Evolutionary conservation across 1,284 basidiomycete species (phyloP).

Genomic region (Malassezia yamatoensis): DNA sequence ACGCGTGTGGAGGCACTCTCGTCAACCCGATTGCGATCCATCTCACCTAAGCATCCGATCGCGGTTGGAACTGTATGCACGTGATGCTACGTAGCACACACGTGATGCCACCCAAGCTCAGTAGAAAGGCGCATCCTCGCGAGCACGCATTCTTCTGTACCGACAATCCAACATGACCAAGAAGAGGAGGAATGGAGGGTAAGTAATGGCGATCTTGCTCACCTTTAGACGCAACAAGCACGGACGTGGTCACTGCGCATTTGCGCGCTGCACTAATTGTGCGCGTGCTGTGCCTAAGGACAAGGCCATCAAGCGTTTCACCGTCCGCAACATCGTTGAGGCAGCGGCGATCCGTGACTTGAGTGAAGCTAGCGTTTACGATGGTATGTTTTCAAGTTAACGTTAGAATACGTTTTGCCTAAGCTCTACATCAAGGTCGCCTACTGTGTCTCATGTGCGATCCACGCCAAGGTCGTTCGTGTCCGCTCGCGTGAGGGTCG

Average conservation of each 20-base stretch:
- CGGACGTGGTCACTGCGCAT: conserved; percentile 87
- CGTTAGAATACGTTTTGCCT: conserved; percentile 82
- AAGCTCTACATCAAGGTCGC: conserved; percentile 99
- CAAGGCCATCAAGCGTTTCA: conserved; percentile 98
- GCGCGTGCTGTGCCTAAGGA: conserved; percentile 59
- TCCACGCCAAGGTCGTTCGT: conserved; percentile 75
- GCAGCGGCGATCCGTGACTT: conserved; percentile 95
- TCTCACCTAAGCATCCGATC: background rate
- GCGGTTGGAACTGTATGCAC: conserved; percentile 14
- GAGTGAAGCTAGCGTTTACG: conserved; percentile 88
- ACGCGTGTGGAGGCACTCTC: background rate
- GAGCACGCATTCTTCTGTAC: conserved; percentile 7
- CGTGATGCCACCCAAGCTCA: too few species aligned
- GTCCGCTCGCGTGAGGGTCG: conserved; percentile 45
- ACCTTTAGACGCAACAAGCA: conserved; percentile 54
- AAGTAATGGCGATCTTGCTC: conserved; percentile 14
- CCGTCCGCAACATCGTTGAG: conserved; percentile 99
- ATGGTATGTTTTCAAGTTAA: conserved; percentile 55
- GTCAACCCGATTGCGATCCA: too few species aligned
- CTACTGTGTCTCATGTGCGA: conserved; percentile 98
- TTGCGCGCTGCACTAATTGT: conserved; percentile 97
- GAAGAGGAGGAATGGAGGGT: conserved; percentile 82
- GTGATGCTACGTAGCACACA: conserved; percentile 1
- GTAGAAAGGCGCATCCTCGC: background rate
- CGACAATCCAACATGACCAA: conserved; percentile 59